Conservation (phyloP, 805 yeast genomes). For the Lipomyces anomalus region DNA sequence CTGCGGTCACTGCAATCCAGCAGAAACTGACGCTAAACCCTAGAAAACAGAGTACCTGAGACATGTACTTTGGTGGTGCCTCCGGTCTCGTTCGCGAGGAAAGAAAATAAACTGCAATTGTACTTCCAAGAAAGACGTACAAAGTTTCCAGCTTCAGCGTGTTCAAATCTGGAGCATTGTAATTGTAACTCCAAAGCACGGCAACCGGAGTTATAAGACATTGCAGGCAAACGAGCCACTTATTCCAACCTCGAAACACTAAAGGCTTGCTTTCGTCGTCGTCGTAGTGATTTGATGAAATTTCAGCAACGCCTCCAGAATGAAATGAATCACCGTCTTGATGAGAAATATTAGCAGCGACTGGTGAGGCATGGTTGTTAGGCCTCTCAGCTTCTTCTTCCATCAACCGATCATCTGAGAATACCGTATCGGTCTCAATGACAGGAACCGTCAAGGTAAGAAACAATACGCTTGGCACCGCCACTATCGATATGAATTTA, state of each 20-base stretch:
- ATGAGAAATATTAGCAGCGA: no score
- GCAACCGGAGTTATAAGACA: slow-evolving; percentile 32
- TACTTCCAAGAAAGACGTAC: slow-evolving; percentile 6
- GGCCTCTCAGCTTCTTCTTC: no score
- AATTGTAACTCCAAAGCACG: slow-evolving; percentile 24
- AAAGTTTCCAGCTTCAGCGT: neutral
- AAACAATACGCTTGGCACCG: slow-evolving; percentile 32
- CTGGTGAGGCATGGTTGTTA: no score
- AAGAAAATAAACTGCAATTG: slow-evolving; percentile 1
- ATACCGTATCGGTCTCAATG: slow-evolving; percentile 24
- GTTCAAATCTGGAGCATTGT: slow-evolving; percentile 2
- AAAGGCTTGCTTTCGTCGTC: no score
- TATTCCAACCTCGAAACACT: slow-evolving; percentile 22
- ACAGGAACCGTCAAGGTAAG: slow-evolving; percentile 34
- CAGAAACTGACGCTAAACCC: slow-evolving; percentile 67
- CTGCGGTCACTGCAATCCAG: slow-evolving; percentile 66
- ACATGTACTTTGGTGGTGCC: slow-evolving; percentile 7
- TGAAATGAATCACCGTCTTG: no score
- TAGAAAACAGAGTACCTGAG: slow-evolving; percentile 24
- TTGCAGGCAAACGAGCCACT: slow-evolving; percentile 33
- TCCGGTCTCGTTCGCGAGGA: slow-evolving; percentile 10
- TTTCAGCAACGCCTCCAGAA: no score
- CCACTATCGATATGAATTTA: slow-evolving; percentile 27
- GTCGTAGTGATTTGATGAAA: no score
- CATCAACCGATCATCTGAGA: no score